A percentile compares a stretch with the other conserved stretches of the same genome.
These are phyloP conservation scores for Gossypioides kirkii DNA, from an alignment of 345 rosid genomes.

Conservation along the genomic window DNA sequence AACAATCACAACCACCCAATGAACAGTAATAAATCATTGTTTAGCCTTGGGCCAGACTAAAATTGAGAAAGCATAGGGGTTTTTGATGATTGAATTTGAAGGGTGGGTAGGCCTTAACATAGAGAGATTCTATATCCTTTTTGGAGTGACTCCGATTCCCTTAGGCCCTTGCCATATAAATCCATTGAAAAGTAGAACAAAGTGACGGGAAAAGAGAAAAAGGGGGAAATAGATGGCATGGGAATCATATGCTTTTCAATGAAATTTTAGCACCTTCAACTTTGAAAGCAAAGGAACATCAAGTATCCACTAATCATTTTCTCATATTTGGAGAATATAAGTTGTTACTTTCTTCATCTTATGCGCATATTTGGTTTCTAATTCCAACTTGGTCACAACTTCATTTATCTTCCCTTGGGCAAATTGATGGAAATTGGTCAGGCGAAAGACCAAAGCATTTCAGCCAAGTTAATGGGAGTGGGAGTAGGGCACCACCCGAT, in stretches of 20 bases:
- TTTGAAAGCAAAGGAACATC: constrained; percentile 1
- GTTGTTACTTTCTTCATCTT: not conserved
- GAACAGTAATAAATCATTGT: not conserved
- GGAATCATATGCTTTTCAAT: constrained; percentile 2
- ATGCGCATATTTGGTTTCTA: not conserved
- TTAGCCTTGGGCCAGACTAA: not conserved
- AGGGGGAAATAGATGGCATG: not conserved
- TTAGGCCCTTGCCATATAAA: too few relatives aligned
- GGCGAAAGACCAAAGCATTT: not conserved
- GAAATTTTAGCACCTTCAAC: not conserved
- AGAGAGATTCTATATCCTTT: not conserved
- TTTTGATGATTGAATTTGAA: not conserved
- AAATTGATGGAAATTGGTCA: not conserved
- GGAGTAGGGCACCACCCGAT: not conserved
- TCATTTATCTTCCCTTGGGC: not conserved
- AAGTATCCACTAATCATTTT: not conserved
- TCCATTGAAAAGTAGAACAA: not conserved
- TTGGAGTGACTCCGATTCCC: not conserved
- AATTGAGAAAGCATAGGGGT: not conserved
- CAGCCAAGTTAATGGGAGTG: not conserved
- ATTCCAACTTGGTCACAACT: not conserved
- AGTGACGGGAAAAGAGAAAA: not conserved
- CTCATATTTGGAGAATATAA: not conserved
- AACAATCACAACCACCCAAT: too few relatives aligned
- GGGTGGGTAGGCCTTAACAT: not conserved